phyloP scores from a whole-genome alignment of 345 rosid species.

The Aurinia saxatilis region DNA sequence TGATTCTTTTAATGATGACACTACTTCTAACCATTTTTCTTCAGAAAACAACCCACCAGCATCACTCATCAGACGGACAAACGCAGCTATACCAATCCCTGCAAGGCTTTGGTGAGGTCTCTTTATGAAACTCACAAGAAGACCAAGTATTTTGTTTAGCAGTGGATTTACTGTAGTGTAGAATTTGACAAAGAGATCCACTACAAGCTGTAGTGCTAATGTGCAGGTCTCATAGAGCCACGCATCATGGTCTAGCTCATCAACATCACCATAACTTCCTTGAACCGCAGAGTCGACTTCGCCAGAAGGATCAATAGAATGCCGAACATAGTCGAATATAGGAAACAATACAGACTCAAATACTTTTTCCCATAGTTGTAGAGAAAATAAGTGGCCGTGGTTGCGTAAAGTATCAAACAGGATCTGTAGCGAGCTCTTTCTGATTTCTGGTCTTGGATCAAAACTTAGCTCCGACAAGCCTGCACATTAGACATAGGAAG shows the following conservation, averaged over 20 bases:
- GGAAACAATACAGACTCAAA: constrained; percentile 94
- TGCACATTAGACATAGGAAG: constrained; percentile 29
- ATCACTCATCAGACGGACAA: constrained; percentile 96
- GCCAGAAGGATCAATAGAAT: constrained; percentile 95
- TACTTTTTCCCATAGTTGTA: constrained; percentile 80
- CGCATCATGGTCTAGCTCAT: constrained; percentile 91
- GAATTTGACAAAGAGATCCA: constrained; percentile 96
- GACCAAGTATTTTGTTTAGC: constrained; percentile 62
- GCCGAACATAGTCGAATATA: constrained; percentile 94
- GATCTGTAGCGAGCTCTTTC: constrained; percentile 91
- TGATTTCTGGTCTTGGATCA: constrained; percentile 96
- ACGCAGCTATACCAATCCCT: constrained; percentile 96
- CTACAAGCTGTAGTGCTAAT: constrained; percentile 94
- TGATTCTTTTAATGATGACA: constrained; percentile 75
- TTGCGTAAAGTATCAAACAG: constrained; percentile 86
- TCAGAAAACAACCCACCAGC: constrained; percentile 83
- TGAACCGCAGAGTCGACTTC: constrained; percentile 51
- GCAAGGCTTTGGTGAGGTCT: constrained; percentile 99
- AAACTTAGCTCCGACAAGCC: constrained; percentile 98
- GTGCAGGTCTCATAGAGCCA: constrained; percentile 99
- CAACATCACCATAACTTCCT: constrained; percentile 46
- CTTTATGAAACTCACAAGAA: constrained; percentile 82
- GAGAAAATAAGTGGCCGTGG: constrained; percentile 90
- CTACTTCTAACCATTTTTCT: constrained; percentile 94
- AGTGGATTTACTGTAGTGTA: constrained; percentile 92